Conservation (phyloP, 2,329 filamentous ascomycete genomes). For the Fonsecaea nubica region DNA sequence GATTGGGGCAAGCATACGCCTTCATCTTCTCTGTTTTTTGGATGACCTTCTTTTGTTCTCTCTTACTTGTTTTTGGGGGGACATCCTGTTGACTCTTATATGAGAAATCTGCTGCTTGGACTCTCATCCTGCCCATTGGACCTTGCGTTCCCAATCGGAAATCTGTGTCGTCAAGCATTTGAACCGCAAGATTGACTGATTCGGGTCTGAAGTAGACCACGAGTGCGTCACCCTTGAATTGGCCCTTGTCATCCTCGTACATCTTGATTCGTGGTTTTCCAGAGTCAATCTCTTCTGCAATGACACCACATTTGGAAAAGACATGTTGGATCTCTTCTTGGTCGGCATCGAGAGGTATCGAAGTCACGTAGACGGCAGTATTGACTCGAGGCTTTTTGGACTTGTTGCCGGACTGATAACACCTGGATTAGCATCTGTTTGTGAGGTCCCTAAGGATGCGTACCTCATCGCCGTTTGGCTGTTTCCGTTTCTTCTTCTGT, state of each 20-base stretch:
- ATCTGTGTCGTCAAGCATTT: conserved; percentile 64
- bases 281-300: conserved; percentile 92
- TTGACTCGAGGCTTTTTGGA: conserved; percentile 66
- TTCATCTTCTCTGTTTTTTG: conserved; percentile 89
- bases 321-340: conserved; percentile 79
- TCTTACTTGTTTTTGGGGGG: conserved; percentile 56
- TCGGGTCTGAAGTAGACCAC: conserved; percentile 95
- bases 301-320: conserved; percentile 89
- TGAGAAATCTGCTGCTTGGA: conserved; percentile 83
- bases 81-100: conserved; percentile 87
- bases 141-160: conserved; percentile 70
- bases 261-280: conserved; percentile 89
- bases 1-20: conserved; percentile 49
- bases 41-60: conserved; percentile 87
- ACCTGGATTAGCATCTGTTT: conserved; percentile 38
- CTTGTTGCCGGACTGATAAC: conserved; percentile 41
- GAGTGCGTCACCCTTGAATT: conserved; percentile 91
- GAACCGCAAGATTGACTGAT: conserved; percentile 73
- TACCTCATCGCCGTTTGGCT: conserved; percentile 59
- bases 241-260: conserved; percentile 79
- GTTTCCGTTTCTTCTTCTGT: conserved; percentile 61
- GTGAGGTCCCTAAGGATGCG: conserved; percentile 38
- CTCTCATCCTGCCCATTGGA: conserved; percentile 70
- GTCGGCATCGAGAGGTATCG: conserved; percentile 79
- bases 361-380: conserved; percentile 90